Base-by-base conservation (phyloP, 441 rosid species). In the Populus trichocarpa region DNA sequence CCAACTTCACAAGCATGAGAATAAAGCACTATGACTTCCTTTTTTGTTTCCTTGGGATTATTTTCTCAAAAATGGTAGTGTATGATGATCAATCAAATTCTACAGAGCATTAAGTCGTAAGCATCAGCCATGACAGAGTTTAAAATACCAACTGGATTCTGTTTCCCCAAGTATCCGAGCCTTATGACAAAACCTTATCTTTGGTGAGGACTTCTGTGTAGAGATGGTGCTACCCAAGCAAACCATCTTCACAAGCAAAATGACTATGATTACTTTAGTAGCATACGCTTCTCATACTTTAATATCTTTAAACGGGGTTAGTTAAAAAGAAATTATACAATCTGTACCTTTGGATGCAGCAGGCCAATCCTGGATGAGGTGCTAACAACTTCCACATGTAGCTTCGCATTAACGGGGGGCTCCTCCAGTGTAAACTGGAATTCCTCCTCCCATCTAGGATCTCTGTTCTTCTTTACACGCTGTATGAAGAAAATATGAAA, bases 391-490 rank as follows among this genome's bases (percentile, higher is more conserved):
- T 96, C 99, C 65, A 90, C 92, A 40, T 91, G 99, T 61, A 96
- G 28, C 85, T 86, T 96, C 57, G 93, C 95, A 14, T 87, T 84
- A 46, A 80, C 67, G 1, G 99, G 99, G 76, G 97, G 91, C 85
- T 93, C 98, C 14, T 92, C 98, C 71, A 93, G 81, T 72, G 82
- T 79, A 80, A 93, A 93, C 72, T 86, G 68, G 85, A 92, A 96
- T 73, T 96, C 98, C 82, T 96, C 94, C 69, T 86, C 95, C 99
- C 99, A 96, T 85, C 97, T 92, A 63, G 98, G 99, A 85, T 92
- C 97, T 85, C 99, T 86, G 83, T 85, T 92, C 88, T 96, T 96
- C 92, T 93, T 96, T 73, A 96, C 76, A 18, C 75, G 81, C 97
- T 92, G 89, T 72, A 79, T 65, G 69, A 78, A 53, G 64, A 22